Evolutionary conservation across 208 protist species (phyloP).

Genomic region (Naegleria lovaniensis): DNA sequence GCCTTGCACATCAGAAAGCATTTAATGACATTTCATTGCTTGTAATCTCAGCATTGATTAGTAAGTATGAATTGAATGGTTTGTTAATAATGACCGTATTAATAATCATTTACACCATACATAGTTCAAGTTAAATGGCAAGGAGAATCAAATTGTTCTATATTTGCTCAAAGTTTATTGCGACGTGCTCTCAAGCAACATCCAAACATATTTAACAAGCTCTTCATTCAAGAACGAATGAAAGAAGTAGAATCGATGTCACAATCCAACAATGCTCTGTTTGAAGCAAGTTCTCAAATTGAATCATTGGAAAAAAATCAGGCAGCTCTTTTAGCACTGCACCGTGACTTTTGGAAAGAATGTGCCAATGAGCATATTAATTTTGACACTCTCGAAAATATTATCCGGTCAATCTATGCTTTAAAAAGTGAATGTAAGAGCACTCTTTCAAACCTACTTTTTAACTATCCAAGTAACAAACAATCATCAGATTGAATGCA

Average conservation of each 20-base stretch:
- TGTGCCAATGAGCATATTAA: background rate
- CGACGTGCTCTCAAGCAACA: background rate
- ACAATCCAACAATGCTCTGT: background rate
- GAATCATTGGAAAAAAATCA: background rate
- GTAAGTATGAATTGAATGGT: no score
- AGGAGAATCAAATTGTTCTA: background rate
- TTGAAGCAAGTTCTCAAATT: background rate
- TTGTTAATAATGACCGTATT: no score
- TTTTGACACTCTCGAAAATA: background rate
- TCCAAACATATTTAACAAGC: background rate
- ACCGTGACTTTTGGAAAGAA: background rate
- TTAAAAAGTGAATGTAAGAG: background rate
- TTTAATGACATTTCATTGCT: background rate
- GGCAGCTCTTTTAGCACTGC: background rate
- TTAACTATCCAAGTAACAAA: background rate
- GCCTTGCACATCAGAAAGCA: background rate
- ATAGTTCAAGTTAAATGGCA: background rate
- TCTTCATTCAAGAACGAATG: background rate
- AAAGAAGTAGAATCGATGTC: background rate
- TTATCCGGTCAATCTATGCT: background rate
- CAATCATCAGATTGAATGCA: background rate
- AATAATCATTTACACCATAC: no score
- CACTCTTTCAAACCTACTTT: background rate
- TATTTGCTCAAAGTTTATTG: background rate
- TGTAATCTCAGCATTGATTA: background rate